Evolutionary conservation across 345 rosid species (phyloP).

Genomic region (Ceriops zippeliana): DNA sequence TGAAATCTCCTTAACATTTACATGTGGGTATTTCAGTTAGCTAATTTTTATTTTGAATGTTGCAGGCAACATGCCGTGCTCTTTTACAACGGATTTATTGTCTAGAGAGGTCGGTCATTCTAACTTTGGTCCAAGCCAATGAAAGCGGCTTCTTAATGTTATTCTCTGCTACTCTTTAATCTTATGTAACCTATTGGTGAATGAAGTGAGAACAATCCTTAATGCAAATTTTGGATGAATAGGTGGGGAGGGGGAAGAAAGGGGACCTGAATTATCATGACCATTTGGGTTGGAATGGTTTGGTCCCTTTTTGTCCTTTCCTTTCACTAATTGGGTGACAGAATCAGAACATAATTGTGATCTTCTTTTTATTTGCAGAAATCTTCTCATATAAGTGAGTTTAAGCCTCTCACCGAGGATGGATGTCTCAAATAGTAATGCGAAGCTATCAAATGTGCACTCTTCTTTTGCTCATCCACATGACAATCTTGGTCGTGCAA

Average conservation of each 20-base stretch:
- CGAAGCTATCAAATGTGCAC: conserved; percentile 33
- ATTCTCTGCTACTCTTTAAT: too few species aligned
- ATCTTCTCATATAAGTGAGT: conserved; percentile 10
- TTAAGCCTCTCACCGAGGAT: conserved; percentile 21
- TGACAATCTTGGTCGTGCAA: conserved; percentile 38
- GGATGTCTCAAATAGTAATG: conserved; percentile 31
- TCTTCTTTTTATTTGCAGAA: conserved; percentile 28
- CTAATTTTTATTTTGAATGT: conserved; percentile 8
- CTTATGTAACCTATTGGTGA: too few species aligned
- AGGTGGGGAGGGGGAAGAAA: neutral
- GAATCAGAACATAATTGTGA: neutral
- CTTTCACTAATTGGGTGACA: neutral
- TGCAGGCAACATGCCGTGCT: conserved; percentile 47
- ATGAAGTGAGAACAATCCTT: too few species aligned
- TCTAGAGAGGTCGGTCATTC: conserved; percentile 33
- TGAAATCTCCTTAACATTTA: neutral
- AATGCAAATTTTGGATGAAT: neutral
- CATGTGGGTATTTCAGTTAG: neutral
- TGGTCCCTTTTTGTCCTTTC: neutral
- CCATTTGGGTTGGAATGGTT: neutral
- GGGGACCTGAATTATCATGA: too few species aligned
- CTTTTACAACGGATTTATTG: conserved; percentile 31
- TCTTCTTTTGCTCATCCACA: conserved; percentile 34
- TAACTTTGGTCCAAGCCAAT: neutral
- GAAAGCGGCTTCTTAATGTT: neutral